phyloP scores from a whole-genome alignment of 75 land plant species.

The Adiantum capillusveneris region DNA sequence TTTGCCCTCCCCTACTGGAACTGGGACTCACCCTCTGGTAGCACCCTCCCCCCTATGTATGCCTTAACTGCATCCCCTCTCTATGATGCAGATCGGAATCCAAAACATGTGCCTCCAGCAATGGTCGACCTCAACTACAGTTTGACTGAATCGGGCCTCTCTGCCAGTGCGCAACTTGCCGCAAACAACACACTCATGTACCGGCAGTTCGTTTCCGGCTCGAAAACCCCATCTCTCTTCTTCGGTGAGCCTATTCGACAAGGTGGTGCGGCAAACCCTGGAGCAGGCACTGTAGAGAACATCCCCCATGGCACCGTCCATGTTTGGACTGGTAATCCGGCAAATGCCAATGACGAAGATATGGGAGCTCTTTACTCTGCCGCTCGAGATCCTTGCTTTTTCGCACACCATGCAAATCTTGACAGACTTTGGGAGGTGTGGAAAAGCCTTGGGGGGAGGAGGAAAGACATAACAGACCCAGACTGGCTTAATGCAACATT shows the following conservation, averaged over 20 bases:
- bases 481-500: slow-evolving; percentile 53
- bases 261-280: slow-evolving; percentile 38
- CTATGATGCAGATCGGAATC: slow-evolving; percentile 31
- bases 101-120: slow-evolving; percentile 27
- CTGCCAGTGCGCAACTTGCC: slow-evolving; percentile 6
- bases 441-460: slow-evolving; percentile 33
- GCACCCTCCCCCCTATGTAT: slow-evolving; percentile 32
- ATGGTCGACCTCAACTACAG: slow-evolving; percentile 33
- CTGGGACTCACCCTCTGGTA: slow-evolving; percentile 47
- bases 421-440: slow-evolving; percentile 61
- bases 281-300: slow-evolving; percentile 47
- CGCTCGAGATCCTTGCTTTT: slow-evolving; percentile 54
- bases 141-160: not conserved
- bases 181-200: slow-evolving; percentile 55
- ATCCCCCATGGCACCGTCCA: slow-evolving; percentile 57
- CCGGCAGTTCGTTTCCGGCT: slow-evolving; percentile 37
- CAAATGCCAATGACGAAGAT: slow-evolving; percentile 38
- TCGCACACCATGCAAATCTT: slow-evolving; percentile 51
- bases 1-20: slow-evolving; percentile 69
- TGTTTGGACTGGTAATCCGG: slow-evolving; percentile 38
- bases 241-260: slow-evolving; percentile 38
- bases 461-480: slow-evolving; percentile 35
- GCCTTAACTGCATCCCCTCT: slow-evolving; percentile 19
- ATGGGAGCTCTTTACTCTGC: slow-evolving; percentile 63
- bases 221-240: slow-evolving; percentile 36